phyloP scores from a whole-genome alignment of 1,284 basidiomycete genomes.

The Pterulicium gracile region DNA sequence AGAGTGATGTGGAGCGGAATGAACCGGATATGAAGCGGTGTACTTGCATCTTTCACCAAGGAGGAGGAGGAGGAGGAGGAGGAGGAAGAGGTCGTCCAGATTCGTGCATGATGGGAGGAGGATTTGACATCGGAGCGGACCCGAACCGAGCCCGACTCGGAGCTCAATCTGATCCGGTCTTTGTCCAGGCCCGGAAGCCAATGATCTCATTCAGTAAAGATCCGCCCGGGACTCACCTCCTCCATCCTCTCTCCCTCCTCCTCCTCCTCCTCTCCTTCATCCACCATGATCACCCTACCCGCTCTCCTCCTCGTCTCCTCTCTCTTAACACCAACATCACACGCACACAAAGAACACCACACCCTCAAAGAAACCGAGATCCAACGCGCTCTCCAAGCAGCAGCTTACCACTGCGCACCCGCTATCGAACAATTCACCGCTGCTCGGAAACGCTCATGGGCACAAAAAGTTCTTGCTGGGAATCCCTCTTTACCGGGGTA shows the following conservation, averaged over 20 bases:
- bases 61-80: too few species aligned
- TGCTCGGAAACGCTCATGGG: conserved; percentile 31
- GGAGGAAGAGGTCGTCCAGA: too few species aligned
- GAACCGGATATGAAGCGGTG: conserved; percentile 29
- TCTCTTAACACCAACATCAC: conserved; percentile 9
- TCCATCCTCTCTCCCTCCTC: too few species aligned
- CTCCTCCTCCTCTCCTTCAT: background rate
- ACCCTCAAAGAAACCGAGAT: conserved; percentile 32
- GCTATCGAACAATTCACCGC: conserved; percentile 37
- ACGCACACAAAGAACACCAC: conserved; percentile 30
- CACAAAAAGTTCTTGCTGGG: conserved; percentile 31
- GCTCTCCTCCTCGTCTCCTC: background rate
- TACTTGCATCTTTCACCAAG: too few species aligned
- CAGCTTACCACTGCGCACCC: conserved; percentile 40
- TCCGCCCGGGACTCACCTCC: background rate
- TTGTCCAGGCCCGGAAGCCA: too few species aligned
- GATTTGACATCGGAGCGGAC: too few species aligned
- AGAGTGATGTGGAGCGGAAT: conserved; percentile 36
- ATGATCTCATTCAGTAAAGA: too few species aligned
- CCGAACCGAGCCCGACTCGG: too few species aligned
- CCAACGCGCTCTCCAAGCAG: conserved; percentile 32
- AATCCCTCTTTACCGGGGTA: conserved; percentile 29
- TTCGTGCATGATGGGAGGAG: too few species aligned
- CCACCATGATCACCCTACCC: background rate
- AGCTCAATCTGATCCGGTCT: too few species aligned